Base-by-base conservation (phyloP, 192 early-diverging fungal genomes). In the Linderina pennispora region DNA sequence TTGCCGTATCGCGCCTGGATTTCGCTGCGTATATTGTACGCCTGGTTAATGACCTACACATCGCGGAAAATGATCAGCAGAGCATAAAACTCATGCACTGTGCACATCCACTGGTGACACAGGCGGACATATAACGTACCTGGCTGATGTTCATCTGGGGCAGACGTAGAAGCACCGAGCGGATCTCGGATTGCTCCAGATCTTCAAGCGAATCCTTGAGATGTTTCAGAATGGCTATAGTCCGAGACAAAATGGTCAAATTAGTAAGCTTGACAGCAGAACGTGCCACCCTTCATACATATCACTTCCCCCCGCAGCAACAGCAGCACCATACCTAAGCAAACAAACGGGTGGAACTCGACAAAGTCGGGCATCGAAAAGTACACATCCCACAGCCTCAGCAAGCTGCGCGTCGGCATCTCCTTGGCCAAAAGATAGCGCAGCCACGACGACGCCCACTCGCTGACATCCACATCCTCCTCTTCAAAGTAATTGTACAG, bases 401-500 rank as follows among this genome's bases (percentile, higher is more conserved):
- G 62, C 19, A 88, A 58, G 58, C 81, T 81, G 36, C 86, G 83
- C 23, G 88, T 77, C n/a, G 86, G 84, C 46, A 96, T 74, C 48
- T 96, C 90, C 48, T 81, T 81, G 9, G 88, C 74, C 14, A 96
- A 53, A n/a, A 93, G 50, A 56, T 79, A 78, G 44, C 82, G 82
- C 42, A 93, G 77, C 81, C 90, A 91, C 11, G 89, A 87, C 14
- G 85, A 80, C 4, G 82, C 83, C 80, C 86, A 90, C 48, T 91
- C 91, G 56, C 87, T 84, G 25, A 89, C 76, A 43, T 91, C 83
- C 23, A 93, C 85, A 56, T 95, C 91, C 43, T 96, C 92, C 41
- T 96, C 92, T 55, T 92, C 89, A 78, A 96, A 96, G 64, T 89
- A 90, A 55, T 80, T 89, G 58, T 94, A 92, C 52, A 94, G 66